Conservation (phyloP, 495 filamentous ascomycete species). For the Neurospora tetraspora region DNA sequence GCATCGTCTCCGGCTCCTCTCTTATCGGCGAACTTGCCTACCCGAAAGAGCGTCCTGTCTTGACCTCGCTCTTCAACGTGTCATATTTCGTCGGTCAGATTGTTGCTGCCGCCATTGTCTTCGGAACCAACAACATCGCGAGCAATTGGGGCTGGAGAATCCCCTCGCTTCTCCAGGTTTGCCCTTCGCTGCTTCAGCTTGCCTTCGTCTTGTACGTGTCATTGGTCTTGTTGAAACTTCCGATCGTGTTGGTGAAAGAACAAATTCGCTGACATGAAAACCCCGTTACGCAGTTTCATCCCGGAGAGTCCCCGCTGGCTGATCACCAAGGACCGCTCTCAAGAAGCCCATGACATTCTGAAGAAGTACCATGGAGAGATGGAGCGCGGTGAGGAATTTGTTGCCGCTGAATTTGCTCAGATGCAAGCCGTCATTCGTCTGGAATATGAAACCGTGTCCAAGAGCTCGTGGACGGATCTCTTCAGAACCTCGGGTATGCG, state of each 20-base stretch:
- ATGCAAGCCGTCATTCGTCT: slow-evolving; percentile 49
- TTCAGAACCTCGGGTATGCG: slow-evolving; percentile 45
- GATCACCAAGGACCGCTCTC: slow-evolving; percentile 46
- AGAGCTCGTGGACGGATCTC: slow-evolving; percentile 46
- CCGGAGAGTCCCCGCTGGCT: slow-evolving; percentile 54
- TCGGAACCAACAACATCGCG: slow-evolving; percentile 47
- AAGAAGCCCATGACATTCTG: slow-evolving; percentile 49
- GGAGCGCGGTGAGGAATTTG: slow-evolving; percentile 43
- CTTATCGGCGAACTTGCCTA: slow-evolving; percentile 57
- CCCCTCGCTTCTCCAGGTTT: slow-evolving; percentile 49
- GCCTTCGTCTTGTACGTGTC: slow-evolving; percentile 32
- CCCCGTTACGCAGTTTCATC: slow-evolving; percentile 28
- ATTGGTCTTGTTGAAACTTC: not conserved
- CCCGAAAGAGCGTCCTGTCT: slow-evolving; percentile 54
- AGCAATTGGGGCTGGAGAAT: slow-evolving; percentile 57
- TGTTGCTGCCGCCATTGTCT: slow-evolving; percentile 48
- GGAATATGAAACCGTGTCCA: slow-evolving; percentile 40
- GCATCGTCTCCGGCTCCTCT: slow-evolving; percentile 53
- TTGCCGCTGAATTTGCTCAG: slow-evolving; percentile 50
- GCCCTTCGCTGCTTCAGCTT: slow-evolving; percentile 49
- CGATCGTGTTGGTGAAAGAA: not conserved
- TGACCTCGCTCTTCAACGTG: slow-evolving; percentile 61
- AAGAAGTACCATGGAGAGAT: slow-evolving; percentile 54
- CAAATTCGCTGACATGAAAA: not conserved
- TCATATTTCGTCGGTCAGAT: slow-evolving; percentile 56